phyloP scores from a whole-genome alignment of 805 yeast species.

The Starmerella bombicola region DNA sequence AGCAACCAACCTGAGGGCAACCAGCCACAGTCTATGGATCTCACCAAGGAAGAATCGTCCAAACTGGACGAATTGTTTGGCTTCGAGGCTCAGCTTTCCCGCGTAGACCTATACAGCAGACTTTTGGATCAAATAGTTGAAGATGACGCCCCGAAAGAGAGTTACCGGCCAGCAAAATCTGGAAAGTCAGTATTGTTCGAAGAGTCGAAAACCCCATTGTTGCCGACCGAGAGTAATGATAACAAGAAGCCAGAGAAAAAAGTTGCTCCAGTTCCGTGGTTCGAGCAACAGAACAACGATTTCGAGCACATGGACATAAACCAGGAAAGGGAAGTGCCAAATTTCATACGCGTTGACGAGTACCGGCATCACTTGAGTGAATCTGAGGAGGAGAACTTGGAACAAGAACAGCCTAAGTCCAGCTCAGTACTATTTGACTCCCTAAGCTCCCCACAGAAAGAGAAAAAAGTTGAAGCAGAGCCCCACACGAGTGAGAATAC shows the following conservation, averaged over 20 bases:
- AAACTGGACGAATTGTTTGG: slow-evolving; percentile 17
- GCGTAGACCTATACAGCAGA: slow-evolving; percentile 20
- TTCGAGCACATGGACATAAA: slow-evolving; percentile 14
- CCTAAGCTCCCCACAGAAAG: no score
- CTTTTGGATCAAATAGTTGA: slow-evolving; percentile 7
- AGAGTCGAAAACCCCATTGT: slow-evolving; percentile 16
- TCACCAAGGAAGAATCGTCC: slow-evolving; percentile 8
- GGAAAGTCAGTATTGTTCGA: slow-evolving; percentile 17
- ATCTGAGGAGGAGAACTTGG: neutral
- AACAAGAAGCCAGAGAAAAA: neutral
- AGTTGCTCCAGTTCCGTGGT: no score
- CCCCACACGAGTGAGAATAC: no score
- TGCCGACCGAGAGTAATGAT: neutral
- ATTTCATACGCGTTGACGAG: slow-evolving; percentile 38
- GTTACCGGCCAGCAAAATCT: neutral
- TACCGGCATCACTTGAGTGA: slow-evolving; percentile 20
- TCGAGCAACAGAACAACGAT: neutral
- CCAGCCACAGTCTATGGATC: slow-evolving; percentile 7
- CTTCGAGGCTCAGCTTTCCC: slow-evolving; percentile 23
- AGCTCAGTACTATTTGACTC: no score
- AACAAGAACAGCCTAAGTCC: no score
- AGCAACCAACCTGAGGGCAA: neutral
- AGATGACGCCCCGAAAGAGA: slow-evolving; percentile 14
- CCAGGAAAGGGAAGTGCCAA: slow-evolving; percentile 2
- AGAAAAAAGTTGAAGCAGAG: no score